Evolutionary conservation across 495 filamentous ascomycete species (phyloP), one percentile per base, ranked within the genome.

Genomic region (Tuber calosporum): DNA sequence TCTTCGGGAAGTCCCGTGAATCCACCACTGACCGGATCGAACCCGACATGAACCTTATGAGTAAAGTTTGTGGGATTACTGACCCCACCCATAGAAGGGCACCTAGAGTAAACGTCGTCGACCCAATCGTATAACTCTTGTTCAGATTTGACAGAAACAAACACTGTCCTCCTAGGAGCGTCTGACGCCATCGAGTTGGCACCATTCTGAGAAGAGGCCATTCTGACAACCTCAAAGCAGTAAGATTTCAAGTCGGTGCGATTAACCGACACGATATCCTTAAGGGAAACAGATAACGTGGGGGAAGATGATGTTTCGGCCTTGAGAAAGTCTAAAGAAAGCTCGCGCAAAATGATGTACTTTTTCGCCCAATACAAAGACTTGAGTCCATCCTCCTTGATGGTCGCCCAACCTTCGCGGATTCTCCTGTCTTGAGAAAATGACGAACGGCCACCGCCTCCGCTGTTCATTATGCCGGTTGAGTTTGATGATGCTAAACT

Each of bases 121-220:
- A 97, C 96, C 95, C 95, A 99, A 70, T 96, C 93, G 81, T 99
- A 99, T 45, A 97, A 88, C 76, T 99, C 95, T 77, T 96, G 94
- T 75, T 98, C 96, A 34, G 88, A 90, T 81, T 96, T 96, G 76
- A 98, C 91, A 81, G 91, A 92, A 76, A 96, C 93, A 38, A 93
- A 91, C 53, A 97, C 86, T 15, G 90, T 91, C 79, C 91, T 92
- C 42, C 90, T 89, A 4, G 91, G 87, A 42, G 91, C 89, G 79
- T 97, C 94, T n/a, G 89, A 86, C 2, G 82, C 84, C 37, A 85
- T 89, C 84, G 83, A 71, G 30, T 67, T 41, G 22, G 66, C 71
- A n/a, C 78, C 75, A 22, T 75, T 71, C 42, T 80, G 78, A 15
- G 87, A 83, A 69, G 91, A 88, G 66, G 88, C 86, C 62, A 88